Conservation (phyloP, 257 asterid genomes). For the Nicotiana noctiflora region DNA sequence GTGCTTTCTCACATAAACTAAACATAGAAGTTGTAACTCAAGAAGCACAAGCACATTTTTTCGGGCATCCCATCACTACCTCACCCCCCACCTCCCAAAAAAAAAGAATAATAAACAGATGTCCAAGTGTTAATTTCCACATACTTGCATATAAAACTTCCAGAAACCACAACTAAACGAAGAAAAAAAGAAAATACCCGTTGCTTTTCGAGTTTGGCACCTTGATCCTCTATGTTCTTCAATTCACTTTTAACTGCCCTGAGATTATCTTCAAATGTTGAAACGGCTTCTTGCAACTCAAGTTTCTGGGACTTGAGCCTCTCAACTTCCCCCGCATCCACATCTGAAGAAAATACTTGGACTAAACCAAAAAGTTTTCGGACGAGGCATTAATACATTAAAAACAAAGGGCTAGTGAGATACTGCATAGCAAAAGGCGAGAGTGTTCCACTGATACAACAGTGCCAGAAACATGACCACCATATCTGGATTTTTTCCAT, state of each 20-base stretch:
- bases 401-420: conserved; percentile 11
- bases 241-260: conserved; percentile 45
- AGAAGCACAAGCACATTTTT: neutral
- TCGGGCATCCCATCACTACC: neutral
- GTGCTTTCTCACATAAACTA: neutral
- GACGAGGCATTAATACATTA: neutral
- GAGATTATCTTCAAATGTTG: conserved; percentile 29
- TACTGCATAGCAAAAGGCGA: conserved; percentile 67
- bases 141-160: neutral
- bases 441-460: conserved; percentile 60
- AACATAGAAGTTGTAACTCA: neutral
- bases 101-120: neutral
- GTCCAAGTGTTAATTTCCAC: neutral
- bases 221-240: conserved; percentile 62
- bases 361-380: neutral
- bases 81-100: neutral
- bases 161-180: neutral
- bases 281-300: conserved; percentile 38
- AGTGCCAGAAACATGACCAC: conserved; percentile 67
- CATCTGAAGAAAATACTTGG: conserved; percentile 33
- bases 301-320: conserved; percentile 27
- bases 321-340: conserved; percentile 69
- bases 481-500: conserved; percentile 79
- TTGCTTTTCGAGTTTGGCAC: conserved; percentile 54
- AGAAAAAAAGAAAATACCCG: conserved; percentile 29